Evolutionary conservation across 495 filamentous ascomycete genomes (phyloP).

Genomic region (Clavariopsis aquatica): DNA sequence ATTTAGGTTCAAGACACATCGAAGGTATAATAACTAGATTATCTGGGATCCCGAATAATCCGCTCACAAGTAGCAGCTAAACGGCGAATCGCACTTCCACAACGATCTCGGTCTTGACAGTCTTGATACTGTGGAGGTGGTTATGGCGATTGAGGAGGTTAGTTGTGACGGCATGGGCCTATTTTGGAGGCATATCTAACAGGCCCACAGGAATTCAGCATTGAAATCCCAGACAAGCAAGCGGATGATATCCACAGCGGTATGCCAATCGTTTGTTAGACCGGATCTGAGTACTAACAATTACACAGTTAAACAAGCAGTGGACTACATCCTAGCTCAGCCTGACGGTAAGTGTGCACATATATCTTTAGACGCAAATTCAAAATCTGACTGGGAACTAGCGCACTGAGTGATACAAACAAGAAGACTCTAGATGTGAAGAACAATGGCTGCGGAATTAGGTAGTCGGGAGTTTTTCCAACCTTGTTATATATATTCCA

Average conservation of each 20-base stretch:
- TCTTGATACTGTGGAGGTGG: slow-evolving; percentile 97
- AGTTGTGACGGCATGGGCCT: slow-evolving; percentile 28
- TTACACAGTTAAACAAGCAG: slow-evolving; percentile 85
- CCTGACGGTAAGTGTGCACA: slow-evolving; percentile 66
- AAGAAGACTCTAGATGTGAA: slow-evolving; percentile 4
- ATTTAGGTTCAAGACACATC: slow-evolving; percentile 46
- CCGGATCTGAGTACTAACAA: slow-evolving; percentile 29
- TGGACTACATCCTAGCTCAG: slow-evolving; percentile 92
- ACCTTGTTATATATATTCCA: slow-evolving; percentile 36
- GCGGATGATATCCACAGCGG: slow-evolving; percentile 94
- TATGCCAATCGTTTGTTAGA: slow-evolving; percentile 55
- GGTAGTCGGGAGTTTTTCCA: slow-evolving; percentile 24
- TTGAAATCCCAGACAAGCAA: slow-evolving; percentile 99
- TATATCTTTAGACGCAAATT: background rate
- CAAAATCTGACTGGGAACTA: slow-evolving; percentile 34
- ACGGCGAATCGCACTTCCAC: slow-evolving; percentile 78
- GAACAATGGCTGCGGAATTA: slow-evolving; percentile 24
- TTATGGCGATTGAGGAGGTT: slow-evolving; percentile 99
- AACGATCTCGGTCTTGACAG: slow-evolving; percentile 96
- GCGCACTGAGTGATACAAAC: slow-evolving; percentile 39
- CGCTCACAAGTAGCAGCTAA: slow-evolving; percentile 61
- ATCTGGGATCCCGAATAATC: slow-evolving; percentile 3
- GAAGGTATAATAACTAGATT: slow-evolving; percentile 44
- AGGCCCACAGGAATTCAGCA: slow-evolving; percentile 86
- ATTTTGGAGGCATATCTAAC: slow-evolving; percentile 34